Percentiles rank a stretch among this genome's conserved stretches.
These are phyloP conservation scores for Penicillium frequentans DNA, from an alignment of 2,329 filamentous ascomycete species.

Conservation along the genomic window DNA sequence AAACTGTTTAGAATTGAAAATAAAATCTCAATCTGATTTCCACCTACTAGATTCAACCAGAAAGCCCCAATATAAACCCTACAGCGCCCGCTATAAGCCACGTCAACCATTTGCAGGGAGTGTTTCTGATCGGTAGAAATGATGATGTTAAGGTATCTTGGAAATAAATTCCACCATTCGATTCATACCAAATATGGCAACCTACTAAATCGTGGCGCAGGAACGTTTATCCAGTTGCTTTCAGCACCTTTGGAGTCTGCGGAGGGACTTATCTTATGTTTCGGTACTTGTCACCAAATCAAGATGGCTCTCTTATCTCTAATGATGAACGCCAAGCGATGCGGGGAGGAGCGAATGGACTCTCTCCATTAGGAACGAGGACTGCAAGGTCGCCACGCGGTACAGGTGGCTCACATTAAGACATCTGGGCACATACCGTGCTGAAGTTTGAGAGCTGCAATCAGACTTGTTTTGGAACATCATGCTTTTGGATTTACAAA, in stretches of 20 bases:
- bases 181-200: not conserved
- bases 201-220: not conserved
- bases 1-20: not conserved
- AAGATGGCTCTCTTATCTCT: constrained; percentile 5
- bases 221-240: not conserved
- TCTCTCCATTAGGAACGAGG: constrained; percentile 3
- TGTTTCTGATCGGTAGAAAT: not conserved
- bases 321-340: constrained; percentile 3
- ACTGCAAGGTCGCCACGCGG: constrained; percentile 3
- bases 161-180: not conserved
- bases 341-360: constrained; percentile 1
- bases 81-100: not conserved
- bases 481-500: not conserved
- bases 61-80: not conserved
- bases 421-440: not conserved
- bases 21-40: not conserved
- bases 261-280: constrained; percentile 3
- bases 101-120: not conserved
- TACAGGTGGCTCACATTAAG: not conserved
- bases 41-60: not conserved
- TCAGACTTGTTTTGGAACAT: not conserved
- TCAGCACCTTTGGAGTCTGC: not conserved
- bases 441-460: not conserved
- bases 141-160: not conserved
- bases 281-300: not conserved